Base-by-base conservation (phyloP, 768 basidiomycete species). In the Boletus reticuloceps region DNA sequence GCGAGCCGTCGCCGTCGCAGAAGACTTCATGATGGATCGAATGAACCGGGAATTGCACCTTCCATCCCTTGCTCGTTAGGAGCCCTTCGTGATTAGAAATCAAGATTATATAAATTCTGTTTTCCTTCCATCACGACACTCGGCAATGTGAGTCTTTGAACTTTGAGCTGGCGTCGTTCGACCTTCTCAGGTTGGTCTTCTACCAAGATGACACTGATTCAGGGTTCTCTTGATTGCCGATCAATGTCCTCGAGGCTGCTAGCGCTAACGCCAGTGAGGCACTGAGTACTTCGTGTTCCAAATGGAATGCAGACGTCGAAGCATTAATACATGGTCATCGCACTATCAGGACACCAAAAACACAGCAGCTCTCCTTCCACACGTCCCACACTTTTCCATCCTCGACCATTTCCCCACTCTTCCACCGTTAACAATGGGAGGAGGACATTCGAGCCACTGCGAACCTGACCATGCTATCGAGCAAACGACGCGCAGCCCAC, bases 391-490 rank as follows among this genome's bases (percentile, higher is more conserved):
- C 31, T 16, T 25, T 44, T 50, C 13, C 19, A 43, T 42, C 20
- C 6, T 6, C 29, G 20, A 12, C 40, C 22, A 17, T 7, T 7
- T 3, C n/a, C 42, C 27, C 27, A 16, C 10, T 14, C 43, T 14
- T 16, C 11, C 22, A 27, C 0, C 19, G 7, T 11, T 29, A 20
- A 44, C 53, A 16, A 71, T 71, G 67, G 69, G 69, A 13, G 67
- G 60, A 19, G 56, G 58, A 11, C 60, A 64, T 17, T 69, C 69
- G 11, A 62, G 39, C 22, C 62, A 69, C 29, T 51, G 44, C 5
- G 64, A 64, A 46, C 68, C 60, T 1, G 55, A 63, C 9, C 51
- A 31, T 9, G 62, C 64, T 32, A 69, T 64, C 13, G 65, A 64
- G 13, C 66, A 22, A 56, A 34, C 61, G 56, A 49, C 54, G 27